A percentile compares a stretch with the other conserved stretches of the same genome.
phyloP scores from a whole-genome alignment of 495 filamentous ascomycete species.

The Eremomyces bilateralis region DNA sequence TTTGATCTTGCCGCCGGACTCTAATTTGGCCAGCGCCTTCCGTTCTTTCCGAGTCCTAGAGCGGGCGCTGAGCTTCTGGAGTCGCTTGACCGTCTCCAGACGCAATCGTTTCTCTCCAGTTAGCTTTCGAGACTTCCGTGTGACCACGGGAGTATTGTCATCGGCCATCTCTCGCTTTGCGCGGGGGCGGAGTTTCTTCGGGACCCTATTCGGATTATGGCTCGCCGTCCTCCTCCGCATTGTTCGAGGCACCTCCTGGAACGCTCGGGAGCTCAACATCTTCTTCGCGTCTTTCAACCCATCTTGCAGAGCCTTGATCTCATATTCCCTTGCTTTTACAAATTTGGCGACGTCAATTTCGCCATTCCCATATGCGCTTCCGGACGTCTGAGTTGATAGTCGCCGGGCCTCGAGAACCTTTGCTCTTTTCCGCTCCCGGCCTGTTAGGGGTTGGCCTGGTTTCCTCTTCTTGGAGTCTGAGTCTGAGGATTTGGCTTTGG shows the following conservation, averaged over 20 bases:
- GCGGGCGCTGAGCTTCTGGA: constrained; percentile 29
- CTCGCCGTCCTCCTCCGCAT: constrained; percentile 75
- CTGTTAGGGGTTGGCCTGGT: too few relatives aligned
- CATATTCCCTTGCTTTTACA: constrained; percentile 59
- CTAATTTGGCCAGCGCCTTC: constrained; percentile 1
- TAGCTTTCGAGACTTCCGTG: constrained; percentile 45
- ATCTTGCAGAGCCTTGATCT: constrained; percentile 64
- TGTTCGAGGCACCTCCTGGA: constrained; percentile 70
- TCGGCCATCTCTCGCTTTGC: constrained; percentile 67
- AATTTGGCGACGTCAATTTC: constrained; percentile 66
- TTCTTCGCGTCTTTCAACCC: constrained; percentile 55
- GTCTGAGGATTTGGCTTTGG: too few relatives aligned
- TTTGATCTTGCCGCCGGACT: constrained; percentile 1
- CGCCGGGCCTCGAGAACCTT: too few relatives aligned
- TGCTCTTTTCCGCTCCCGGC: too few relatives aligned
- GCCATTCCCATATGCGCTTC: constrained; percentile 53
- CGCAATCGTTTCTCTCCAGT: constrained; percentile 51
- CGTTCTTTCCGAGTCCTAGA: neutral
- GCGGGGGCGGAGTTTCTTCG: constrained; percentile 46
- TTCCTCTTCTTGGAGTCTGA: too few relatives aligned
- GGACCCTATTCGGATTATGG: constrained; percentile 87
- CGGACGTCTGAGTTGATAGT: constrained; percentile 40
- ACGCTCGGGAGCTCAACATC: constrained; percentile 48
- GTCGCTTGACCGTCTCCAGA: constrained; percentile 57
- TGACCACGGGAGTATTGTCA: constrained; percentile 79